Conservation (phyloP, 768 basidiomycete genomes). For the Calocybe gangraenosa region DNA sequence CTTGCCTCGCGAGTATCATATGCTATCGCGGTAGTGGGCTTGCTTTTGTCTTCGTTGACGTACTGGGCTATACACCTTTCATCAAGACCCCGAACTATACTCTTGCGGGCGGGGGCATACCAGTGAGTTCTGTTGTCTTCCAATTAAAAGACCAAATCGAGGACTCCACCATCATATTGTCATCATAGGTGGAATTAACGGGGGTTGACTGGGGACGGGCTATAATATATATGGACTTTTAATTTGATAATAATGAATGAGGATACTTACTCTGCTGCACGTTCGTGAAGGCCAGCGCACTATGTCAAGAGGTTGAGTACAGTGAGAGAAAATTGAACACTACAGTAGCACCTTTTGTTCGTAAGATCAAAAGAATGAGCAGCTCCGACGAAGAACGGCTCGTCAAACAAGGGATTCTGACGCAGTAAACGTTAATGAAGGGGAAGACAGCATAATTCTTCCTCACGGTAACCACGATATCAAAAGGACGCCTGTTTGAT, state of each 20-base stretch:
- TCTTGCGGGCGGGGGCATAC: slow-evolving; percentile 21
- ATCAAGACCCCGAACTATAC: background rate
- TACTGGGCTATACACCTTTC: slow-evolving; percentile 34
- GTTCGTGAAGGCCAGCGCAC: slow-evolving; percentile 30
- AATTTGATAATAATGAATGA: background rate
- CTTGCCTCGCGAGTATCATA: slow-evolving; percentile 31
- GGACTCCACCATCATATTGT: slow-evolving; percentile 30
- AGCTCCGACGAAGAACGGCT: slow-evolving; percentile 36
- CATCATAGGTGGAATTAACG: slow-evolving; percentile 16
- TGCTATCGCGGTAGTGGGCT: slow-evolving; percentile 32
- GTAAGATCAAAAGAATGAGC: slow-evolving; percentile 17
- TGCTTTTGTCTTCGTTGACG: slow-evolving; percentile 39
- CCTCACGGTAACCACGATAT: slow-evolving; percentile 34
- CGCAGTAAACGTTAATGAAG: too few species aligned
- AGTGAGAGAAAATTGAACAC: background rate
- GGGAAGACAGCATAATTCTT: background rate
- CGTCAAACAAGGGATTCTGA: slow-evolving; percentile 36
- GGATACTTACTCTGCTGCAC: slow-evolving; percentile 30
- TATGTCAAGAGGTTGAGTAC: slow-evolving; percentile 11
- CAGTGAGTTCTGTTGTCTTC: slow-evolving; percentile 33
- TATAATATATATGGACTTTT: slow-evolving; percentile 12
- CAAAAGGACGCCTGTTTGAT: slow-evolving; percentile 22
- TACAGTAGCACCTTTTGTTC: slow-evolving; percentile 18
- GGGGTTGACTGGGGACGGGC: slow-evolving; percentile 30
- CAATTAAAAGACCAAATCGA: slow-evolving; percentile 42